A percentile compares a stretch with the other conserved stretches of the same genome.
These are phyloP conservation scores for Diplodia corticola DNA, from an alignment of 2,329 filamentous ascomycete genomes.

Conservation along the genomic window DNA sequence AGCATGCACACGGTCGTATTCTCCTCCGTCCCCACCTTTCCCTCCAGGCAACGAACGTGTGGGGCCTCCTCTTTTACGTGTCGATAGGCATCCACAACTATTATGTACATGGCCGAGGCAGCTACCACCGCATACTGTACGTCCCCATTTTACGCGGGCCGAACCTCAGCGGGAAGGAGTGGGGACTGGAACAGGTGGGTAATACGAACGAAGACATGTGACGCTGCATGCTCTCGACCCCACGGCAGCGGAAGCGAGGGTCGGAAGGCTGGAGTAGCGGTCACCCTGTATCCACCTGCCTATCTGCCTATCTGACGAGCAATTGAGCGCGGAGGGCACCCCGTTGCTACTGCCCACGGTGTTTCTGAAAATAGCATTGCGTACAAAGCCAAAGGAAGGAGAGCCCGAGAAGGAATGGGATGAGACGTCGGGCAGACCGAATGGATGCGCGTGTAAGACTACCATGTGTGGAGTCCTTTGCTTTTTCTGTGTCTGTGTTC, in stretches of 20 bases:
- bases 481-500: background rate
- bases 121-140: background rate
- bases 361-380: background rate
- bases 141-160: background rate
- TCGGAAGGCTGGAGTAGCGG: background rate
- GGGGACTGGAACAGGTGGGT: background rate
- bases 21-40: background rate
- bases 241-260: background rate
- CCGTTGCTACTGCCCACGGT: background rate
- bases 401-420: background rate
- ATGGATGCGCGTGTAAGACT: background rate
- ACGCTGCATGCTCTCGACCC: background rate
- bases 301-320: no score
- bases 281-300: background rate
- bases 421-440: background rate
- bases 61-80: background rate
- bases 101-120: background rate
- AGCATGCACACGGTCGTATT: background rate
- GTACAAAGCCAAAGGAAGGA: background rate
- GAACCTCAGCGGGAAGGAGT: background rate
- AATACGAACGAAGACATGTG: background rate
- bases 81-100: background rate
- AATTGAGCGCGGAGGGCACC: background rate
- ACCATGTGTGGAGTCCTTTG: background rate
- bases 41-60: background rate